phyloP scores from a whole-genome alignment of 1,139 yeast genomes.

The Yamadazyma sp. region DNA sequence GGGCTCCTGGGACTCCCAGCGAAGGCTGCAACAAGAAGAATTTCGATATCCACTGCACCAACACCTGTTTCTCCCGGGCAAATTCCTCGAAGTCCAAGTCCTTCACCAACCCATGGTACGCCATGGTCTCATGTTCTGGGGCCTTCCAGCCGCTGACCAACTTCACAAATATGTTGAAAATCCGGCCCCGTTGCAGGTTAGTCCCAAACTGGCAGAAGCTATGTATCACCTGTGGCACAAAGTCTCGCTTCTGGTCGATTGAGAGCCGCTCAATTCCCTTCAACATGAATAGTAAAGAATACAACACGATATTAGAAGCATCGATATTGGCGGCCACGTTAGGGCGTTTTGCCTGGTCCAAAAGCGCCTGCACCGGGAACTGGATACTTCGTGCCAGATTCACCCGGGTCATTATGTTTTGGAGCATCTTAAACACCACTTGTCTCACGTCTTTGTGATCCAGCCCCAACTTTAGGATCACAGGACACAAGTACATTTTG shows the following conservation, averaged over 20 bases:
- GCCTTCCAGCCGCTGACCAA: conserved; percentile 50
- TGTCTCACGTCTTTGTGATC: conserved; percentile 65
- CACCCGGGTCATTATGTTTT: conserved; percentile 67
- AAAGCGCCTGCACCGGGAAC: conserved; percentile 61
- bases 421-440: conserved; percentile 66
- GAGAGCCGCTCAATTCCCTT: conserved; percentile 60
- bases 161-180: conserved; percentile 62
- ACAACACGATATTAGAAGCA: conserved; percentile 56
- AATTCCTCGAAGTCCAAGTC: conserved; percentile 28
- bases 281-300: conserved; percentile 65
- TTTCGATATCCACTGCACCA: conserved; percentile 50
- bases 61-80: conserved; percentile 39
- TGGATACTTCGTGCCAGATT: conserved; percentile 53
- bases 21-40: conserved; percentile 58
- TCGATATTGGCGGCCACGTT: conserved; percentile 43
- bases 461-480: conserved; percentile 76
- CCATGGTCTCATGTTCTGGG: conserved; percentile 48
- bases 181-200: conserved; percentile 50
- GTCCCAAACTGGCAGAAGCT: conserved; percentile 43
- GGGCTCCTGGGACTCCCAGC: conserved; percentile 21
- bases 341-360: conserved; percentile 64
- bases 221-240: conserved; percentile 51
- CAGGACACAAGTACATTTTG: conserved; percentile 68
- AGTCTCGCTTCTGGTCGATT: conserved; percentile 27
- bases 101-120: conserved; percentile 34